Base-by-base conservation (phyloP, 345 rosid genomes). In the Lumnitzera littorea region DNA sequence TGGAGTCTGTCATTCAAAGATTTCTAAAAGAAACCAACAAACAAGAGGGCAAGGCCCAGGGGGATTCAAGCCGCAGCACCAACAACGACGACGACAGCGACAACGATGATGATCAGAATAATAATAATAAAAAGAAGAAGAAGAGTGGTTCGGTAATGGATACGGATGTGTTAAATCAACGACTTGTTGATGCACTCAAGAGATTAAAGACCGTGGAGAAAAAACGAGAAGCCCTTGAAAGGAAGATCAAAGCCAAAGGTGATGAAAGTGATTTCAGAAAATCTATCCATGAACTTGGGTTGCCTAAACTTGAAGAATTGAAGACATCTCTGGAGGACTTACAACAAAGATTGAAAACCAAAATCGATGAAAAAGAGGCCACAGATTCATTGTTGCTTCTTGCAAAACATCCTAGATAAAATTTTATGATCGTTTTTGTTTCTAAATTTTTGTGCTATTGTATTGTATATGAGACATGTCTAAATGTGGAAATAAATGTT, bases 1-100 rank as follows among this genome's bases (percentile, higher is more conserved):
- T 87, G 23, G 82, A 80, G 11, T 55, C 68, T 15, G 77, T 84
- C 46, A 16, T 73, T 2, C 65, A 69, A 23, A 64, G 79, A 12
- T 84, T 78, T 75, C 65, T 69, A 63, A 78, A 64, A 62, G 65
- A 27, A 20, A 20, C 20, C 20, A 20, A 20, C 20, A 20, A 20
- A 20, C 20, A 20, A 50, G 48, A 55, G 47, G 7, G 36, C 7
- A 29, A 27, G 16, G n/a, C 48, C 12, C 46, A 31, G n/a, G 51
- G 23, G 0, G 68, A 56, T 24, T 13, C 48, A 23, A 24, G 7
- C 3, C 4, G 23, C 43, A 5, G 9, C 43, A 3, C 7, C 36
- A 36, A 36, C 10, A 4, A 1, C 43, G 43, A 36, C 7, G 9
- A 36, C 7, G 7, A 36, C 7, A 27, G 4, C 4, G 4, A 27